Conservation (phyloP, 148 eudicot species). For the Amaranthus hypochondriacus region DNA sequence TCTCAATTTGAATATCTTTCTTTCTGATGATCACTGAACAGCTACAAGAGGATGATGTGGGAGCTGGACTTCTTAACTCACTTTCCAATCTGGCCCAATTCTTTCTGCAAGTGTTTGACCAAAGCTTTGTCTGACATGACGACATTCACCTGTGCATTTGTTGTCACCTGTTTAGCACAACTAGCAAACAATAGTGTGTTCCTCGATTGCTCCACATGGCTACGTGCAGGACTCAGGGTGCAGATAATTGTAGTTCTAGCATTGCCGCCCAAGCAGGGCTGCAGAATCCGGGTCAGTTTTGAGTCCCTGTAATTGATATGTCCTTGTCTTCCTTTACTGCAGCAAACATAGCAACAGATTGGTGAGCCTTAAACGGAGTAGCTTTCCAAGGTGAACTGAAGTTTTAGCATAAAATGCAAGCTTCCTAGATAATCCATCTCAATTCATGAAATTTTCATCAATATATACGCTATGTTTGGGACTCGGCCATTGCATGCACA, state of each 20-base stretch:
- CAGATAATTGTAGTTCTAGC: constrained; percentile 94
- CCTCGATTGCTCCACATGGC: constrained; percentile 96
- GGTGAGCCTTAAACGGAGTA: not conserved
- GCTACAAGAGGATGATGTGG: constrained; percentile 58
- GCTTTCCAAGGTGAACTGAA: no score
- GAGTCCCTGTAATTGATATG: constrained; percentile 91
- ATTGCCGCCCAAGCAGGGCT: constrained; percentile 94
- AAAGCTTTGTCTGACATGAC: constrained; percentile 98
- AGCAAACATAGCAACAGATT: constrained; percentile 15
- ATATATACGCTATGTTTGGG: no score
- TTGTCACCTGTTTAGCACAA: constrained; percentile 90
- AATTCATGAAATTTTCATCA: no score
- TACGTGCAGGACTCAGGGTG: constrained; percentile 89
- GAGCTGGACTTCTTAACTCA: constrained; percentile 72
- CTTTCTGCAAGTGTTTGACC: constrained; percentile 91
- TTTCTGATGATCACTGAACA: constrained; percentile 59
- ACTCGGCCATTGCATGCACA: no score
- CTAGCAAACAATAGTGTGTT: constrained; percentile 89
- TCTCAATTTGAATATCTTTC: constrained; percentile 85
- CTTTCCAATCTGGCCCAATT: constrained; percentile 86
- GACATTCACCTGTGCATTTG: constrained; percentile 94
- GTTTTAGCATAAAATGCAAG: no score
- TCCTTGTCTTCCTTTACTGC: constrained; percentile 94
- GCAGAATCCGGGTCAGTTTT: constrained; percentile 86
- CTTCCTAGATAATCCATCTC: no score